Evolutionary conservation across 192 early-diverging fungal species (phyloP), one percentile per base, ranked within the genome.

Genomic region (Podochytrium sp.): DNA sequence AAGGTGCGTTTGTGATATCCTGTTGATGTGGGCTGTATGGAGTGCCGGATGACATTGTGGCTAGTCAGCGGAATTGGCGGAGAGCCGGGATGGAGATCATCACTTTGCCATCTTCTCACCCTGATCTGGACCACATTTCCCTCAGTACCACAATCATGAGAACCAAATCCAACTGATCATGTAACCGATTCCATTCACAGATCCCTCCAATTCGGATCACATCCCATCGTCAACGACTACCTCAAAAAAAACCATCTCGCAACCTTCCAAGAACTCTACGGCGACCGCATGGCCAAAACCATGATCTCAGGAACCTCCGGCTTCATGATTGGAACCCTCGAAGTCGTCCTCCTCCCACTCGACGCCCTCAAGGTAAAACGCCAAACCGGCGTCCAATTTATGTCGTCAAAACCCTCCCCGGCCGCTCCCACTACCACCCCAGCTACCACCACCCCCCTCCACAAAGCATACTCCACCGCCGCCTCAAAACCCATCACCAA

Each of bases 341-440:
- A 97, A 83, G 90, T 97, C 56, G 91, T 90, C 20, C 83, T 97
- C 50, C 87, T 97, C 63, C 95, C 95, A 1, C 79, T 97, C 59
- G 95, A 97, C 79, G 94, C 95, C 51, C 86, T 97, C 56, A 97
- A 97, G 89, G 77, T 97, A 81, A 96, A 94, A 84, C 78, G 87
- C 42, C 95, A 96, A 84, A 96, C 93, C 37, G 80, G 87, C 90
- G 7, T 90, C 92, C 83, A 86, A 53, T 56, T 69, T 35, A 65
- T 74, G 59, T 55, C 56, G 16, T 53, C 43, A 6, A 73, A 65
- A 73, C 71, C 59, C 14, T 47, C 49, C 34, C 23, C 20, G 23
- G 16, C 33, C 6, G 29, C 71, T 12, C 32, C 63, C 3, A 4
- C 59, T n/a, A 30, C 71, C 14, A 5, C 63, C 6, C 23, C 53